Percentiles rank a stretch among this genome's conserved stretches.
phyloP scores from a whole-genome alignment of 2,329 filamentous ascomycete genomes.

The Lithohypha guttulata region DNA sequence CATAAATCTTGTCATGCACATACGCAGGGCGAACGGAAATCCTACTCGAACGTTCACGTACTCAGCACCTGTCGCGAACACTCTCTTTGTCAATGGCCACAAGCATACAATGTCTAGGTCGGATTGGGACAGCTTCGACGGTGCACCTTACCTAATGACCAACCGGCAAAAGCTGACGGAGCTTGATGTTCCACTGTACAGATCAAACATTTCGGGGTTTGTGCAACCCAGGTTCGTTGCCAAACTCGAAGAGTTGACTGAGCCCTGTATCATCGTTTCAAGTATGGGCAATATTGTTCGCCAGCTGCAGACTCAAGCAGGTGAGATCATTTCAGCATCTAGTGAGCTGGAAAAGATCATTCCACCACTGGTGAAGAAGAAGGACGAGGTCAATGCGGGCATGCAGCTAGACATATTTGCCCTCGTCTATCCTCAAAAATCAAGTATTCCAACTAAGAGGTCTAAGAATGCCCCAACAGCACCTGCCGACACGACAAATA shows the following conservation, averaged over 20 bases:
- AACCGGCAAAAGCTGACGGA: background rate
- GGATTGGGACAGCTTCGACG: constrained; percentile 10
- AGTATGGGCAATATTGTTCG: constrained; percentile 22
- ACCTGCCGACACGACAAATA: background rate
- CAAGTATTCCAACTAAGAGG: background rate
- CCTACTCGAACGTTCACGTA: constrained; percentile 1
- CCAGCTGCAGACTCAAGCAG: constrained; percentile 14
- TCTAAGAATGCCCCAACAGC: background rate
- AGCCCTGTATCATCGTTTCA: constrained; percentile 13
- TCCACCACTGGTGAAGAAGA: constrained; percentile 4
- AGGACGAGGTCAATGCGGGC: background rate
- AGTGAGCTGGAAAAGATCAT: constrained; percentile 17
- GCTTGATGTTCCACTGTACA: constrained; percentile 3
- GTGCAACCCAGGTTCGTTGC: background rate
- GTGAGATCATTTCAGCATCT: constrained; percentile 15
- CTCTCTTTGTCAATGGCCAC: constrained; percentile 19
- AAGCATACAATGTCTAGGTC: constrained; percentile 15
- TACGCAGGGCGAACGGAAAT: background rate
- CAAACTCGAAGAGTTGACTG: constrained; percentile 13
- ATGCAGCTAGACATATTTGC: constrained; percentile 11
- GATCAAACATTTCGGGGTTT: background rate
- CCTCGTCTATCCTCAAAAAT: constrained; percentile 11
- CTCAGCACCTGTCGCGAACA: constrained; percentile 17
- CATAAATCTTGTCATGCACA: constrained; percentile 1
- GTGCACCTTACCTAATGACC: background rate